These are phyloP conservation scores for Lentithecium fluviatile DNA, from an alignment of 495 filamentous ascomycete genomes.

Conservation along the genomic window DNA sequence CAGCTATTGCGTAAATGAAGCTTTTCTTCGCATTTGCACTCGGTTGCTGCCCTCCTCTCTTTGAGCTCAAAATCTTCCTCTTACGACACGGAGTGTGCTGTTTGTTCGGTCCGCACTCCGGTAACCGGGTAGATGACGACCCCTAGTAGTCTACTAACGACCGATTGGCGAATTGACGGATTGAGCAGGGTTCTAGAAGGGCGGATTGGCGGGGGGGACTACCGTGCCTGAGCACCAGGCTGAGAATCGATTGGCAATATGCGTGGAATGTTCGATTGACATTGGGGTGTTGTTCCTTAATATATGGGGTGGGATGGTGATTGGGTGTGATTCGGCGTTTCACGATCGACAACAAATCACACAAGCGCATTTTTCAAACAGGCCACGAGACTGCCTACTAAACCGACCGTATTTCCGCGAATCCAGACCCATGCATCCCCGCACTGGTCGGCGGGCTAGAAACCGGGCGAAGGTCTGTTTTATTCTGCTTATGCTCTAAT, in stretches of 20 bases:
- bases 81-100: background rate
- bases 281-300: background rate
- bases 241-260: no score
- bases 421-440: slow-evolving; percentile 6
- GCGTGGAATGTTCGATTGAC: slow-evolving; percentile 1
- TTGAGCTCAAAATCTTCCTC: background rate
- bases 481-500: no score
- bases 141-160: background rate
- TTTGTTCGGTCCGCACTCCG: slow-evolving; percentile 11
- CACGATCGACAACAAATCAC: background rate
- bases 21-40: no score
- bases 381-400: background rate
- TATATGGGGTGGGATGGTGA: background rate
- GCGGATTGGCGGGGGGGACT: background rate
- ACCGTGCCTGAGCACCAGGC: no score
- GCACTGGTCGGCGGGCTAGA: background rate
- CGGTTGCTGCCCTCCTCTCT: no score
- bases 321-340: background rate
- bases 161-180: background rate
- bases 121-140: slow-evolving; percentile 7
- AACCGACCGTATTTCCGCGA: slow-evolving; percentile 3
- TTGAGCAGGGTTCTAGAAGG: slow-evolving; percentile 8
- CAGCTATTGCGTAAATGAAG: no score
- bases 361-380: slow-evolving; percentile 4
- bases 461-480: no score